Evolutionary conservation across 2,329 filamentous ascomycete species (phyloP), one percentile per base, ranked within the genome.

Genomic region (Tolypocladium ovalisporum): DNA sequence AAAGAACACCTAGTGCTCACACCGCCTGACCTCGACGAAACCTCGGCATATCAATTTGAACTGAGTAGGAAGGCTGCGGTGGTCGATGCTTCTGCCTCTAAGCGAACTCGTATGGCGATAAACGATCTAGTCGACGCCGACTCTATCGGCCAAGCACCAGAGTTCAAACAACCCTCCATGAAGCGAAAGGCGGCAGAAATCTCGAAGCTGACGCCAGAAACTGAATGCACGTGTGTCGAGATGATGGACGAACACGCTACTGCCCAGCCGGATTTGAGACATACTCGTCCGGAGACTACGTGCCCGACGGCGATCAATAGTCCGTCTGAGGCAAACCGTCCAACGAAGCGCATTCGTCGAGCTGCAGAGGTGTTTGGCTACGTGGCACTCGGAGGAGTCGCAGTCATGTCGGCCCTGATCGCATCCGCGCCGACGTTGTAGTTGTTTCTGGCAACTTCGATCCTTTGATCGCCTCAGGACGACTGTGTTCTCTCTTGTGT

Each of bases 341-440:
- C 68, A 19, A 56, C 36, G 4, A 74, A 73, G 53, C 67, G 71
- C 7, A 58, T 73, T 47, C 68, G 69, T 15, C 67, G 66, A 52
- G 67, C 67, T 47, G 72, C 70, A 4, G 72, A 74, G 54, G 67
- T 66, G 0, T 60, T 73, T 29, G 70, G 72, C 10, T 70, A 69
- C 40, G 71, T 68, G 13, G 68, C 72, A 6, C 61, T 74, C 3
- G 72, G 72, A 9, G 72, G 72, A 24, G 63, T 71, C 9, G 71
- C 71, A n/a, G 72, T 73, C 42, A 69, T 74, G 67, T 70, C 71
- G 29, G 72, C 70, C 4, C 60, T 74, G 39, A 74, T 74, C 54
- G 72, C 70, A 24, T 74, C 71, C 3, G 72, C 72, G 3, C 72
- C 72, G 3, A 58, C 56, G 1, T 58, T 67, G 29, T 52, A 52